Base-by-base conservation (phyloP, 805 yeast species). In the Lipomyces yamanashiensis region DNA sequence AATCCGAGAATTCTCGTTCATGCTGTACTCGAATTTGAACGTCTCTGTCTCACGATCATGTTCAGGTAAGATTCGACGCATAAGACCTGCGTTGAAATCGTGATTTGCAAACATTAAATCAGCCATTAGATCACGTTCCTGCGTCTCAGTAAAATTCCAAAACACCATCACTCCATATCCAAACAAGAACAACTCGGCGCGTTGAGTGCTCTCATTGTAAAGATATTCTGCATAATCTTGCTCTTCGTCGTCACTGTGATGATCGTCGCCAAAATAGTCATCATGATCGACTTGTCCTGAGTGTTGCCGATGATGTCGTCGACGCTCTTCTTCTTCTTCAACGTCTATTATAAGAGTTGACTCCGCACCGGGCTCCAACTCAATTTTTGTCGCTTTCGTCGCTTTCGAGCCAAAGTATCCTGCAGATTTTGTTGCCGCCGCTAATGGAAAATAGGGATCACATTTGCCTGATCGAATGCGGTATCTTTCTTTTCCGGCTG, bases 121-220 rank as follows among this genome's bases (percentile, higher is more conserved):
- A 0, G 98, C 98, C 60, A 95, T 81, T 19, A 95, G 85, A 71
- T 93, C 95, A 78, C 92, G 92, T 72, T 95, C 99, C 73, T 95
- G 97, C 7, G 84, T 80, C 73, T 92, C 97, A 1, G 93, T 86
- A 71, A 95, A 92, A 73, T 95, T 95, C 99, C 99, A 95, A 72
- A 95, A 92, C 21, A 95, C 98, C n/a, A 95, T 91, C 13, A 93
- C 96, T 21, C 99, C 99, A 74, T 95, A 95, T 58, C 85, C 87
- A 74, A 93, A 86, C 13, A 95, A 84, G 72, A 95, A 95, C 80
- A 95, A 82, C 72, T 93, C 98, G 0, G 97, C 82, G 59, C 77
- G 78, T 67, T 84, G 39, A 2, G 53, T 58, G 23, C 47, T 56
- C 17, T 47, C 51, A 7, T 36, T 21, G 23, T 48, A 56, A 33